Conservation (phyloP, 192 early-diverging fungal species). For the Coemansia sp. region DNA sequence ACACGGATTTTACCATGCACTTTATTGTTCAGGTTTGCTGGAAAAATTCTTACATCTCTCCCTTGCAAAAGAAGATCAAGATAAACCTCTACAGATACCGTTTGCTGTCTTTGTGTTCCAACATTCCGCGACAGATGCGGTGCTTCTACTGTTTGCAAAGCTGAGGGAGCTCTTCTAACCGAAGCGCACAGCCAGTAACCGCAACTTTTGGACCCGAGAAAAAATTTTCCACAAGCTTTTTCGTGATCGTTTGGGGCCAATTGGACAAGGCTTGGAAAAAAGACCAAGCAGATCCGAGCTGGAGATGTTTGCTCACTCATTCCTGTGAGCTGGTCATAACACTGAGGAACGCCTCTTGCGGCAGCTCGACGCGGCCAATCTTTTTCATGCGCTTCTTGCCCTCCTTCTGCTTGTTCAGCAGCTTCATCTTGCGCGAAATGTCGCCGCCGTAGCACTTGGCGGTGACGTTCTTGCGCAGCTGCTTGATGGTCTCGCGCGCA, state of each 20-base stretch:
- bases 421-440: slow-evolving; percentile 96
- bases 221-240: neutral
- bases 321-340: slow-evolving; percentile 25
- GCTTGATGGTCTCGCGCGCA: slow-evolving; percentile 81
- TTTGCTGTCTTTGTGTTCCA: too few relatives aligned
- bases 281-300: too few relatives aligned
- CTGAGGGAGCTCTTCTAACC: too few relatives aligned
- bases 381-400: slow-evolving; percentile 95
- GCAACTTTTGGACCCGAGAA: neutral
- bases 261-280: neutral
- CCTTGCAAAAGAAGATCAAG: too few relatives aligned
- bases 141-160: too few relatives aligned
- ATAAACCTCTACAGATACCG: too few relatives aligned
- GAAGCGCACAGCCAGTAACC: too few relatives aligned
- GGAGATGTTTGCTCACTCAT: neutral
- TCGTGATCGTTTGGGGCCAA: neutral
- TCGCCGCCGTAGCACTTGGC: slow-evolving; percentile 98
- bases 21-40: neutral
- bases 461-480: slow-evolving; percentile 92
- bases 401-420: slow-evolving; percentile 91
- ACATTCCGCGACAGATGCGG: too few relatives aligned
- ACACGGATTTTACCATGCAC: neutral
- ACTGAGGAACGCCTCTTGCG: slow-evolving; percentile 85
- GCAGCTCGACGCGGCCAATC: slow-evolving; percentile 85
- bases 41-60: too few relatives aligned